Evolutionary conservation across 768 basidiomycete genomes (phyloP), one percentile per base, ranked within the genome.

Genomic region (Dentipellis fragilis): DNA sequence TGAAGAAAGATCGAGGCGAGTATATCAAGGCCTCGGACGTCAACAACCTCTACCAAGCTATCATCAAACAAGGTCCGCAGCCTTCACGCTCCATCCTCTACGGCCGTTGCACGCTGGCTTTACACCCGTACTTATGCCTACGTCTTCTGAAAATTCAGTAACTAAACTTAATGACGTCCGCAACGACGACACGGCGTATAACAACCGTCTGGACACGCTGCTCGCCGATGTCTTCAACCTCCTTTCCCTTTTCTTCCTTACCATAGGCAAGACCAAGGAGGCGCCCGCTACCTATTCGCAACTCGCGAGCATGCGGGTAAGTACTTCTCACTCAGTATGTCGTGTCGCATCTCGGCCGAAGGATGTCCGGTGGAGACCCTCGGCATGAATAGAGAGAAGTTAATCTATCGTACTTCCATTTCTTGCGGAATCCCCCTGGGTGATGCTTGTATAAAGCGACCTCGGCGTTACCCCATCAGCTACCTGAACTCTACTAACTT

Each of bases 251-350:
- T 97, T 96, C 79, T 99, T 93, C 76, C 84, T 99, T 63, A 96
- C 94, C 38, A 93, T 99, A 59, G 96, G 96, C 45, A 94, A 93
- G 74, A 93, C 91, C 40, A 83, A 85, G 61, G 94, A 97, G 69
- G 86, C 87, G 10, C 94, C 95, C 0, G 95, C 94, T 22, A 92
- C 89, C 0, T 99, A 96, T 69, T 92, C 90, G 59, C 96, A 98
- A 65, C 84, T 98, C 59, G 92, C 93, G 39, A 93, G 87, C 57
- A 96, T 99, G 87, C 75, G 89, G 71, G 93, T 97, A 65, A 80
- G 93, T 85, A 52, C 56, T 46, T 52, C 52, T 54, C 37, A 49
- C 16, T 36, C 29, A 14, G 6, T 9, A 40, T 9, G 14, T 40
- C 10, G 35, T 9, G n/a, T 22, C 29, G n/a, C 22, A 4, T 19